Evolutionary conservation across 768 basidiomycete genomes (phyloP).

Genomic region (Russula griseocarnosa): DNA sequence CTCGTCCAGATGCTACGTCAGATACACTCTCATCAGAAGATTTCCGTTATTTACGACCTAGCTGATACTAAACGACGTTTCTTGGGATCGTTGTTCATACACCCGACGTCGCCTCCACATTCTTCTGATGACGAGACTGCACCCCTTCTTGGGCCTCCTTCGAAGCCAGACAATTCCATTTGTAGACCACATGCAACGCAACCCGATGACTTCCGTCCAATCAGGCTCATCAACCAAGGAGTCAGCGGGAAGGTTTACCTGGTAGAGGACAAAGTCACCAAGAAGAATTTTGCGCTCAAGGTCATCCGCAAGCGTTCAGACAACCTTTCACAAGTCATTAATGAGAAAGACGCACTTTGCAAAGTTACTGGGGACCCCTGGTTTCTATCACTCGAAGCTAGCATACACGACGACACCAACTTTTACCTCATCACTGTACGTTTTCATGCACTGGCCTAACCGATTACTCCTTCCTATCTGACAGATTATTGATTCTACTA

Average conservation of each 20-base stretch:
- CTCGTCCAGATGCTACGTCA: constrained; percentile 9
- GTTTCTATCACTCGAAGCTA: constrained; percentile 27
- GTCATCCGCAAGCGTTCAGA: constrained; percentile 24
- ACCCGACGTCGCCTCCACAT: background rate
- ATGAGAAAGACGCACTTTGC: constrained; percentile 23
- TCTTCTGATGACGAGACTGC: constrained; percentile 17
- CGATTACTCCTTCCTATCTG: background rate
- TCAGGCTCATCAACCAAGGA: constrained; percentile 25
- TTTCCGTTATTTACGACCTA: constrained; percentile 5
- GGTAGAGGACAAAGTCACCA: constrained; percentile 21
- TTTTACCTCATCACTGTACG: constrained; percentile 28
- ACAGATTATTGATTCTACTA: background rate
- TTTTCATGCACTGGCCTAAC: background rate
- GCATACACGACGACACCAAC: constrained; percentile 26
- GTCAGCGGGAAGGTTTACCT: constrained; percentile 26
- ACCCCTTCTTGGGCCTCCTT: constrained; percentile 8
- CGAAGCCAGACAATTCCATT: background rate
- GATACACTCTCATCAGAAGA: background rate
- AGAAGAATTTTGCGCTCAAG: constrained; percentile 20
- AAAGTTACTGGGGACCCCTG: constrained; percentile 14
- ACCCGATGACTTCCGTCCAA: constrained; percentile 19
- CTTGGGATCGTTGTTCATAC: background rate
- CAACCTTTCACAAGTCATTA: constrained; percentile 9
- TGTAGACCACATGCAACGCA: background rate
- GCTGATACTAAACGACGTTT: background rate